Evolutionary conservation across 2,329 filamentous ascomycete species (phyloP), one percentile per base, ranked within the genome.

Genomic region (Ascomycota sp.): DNA sequence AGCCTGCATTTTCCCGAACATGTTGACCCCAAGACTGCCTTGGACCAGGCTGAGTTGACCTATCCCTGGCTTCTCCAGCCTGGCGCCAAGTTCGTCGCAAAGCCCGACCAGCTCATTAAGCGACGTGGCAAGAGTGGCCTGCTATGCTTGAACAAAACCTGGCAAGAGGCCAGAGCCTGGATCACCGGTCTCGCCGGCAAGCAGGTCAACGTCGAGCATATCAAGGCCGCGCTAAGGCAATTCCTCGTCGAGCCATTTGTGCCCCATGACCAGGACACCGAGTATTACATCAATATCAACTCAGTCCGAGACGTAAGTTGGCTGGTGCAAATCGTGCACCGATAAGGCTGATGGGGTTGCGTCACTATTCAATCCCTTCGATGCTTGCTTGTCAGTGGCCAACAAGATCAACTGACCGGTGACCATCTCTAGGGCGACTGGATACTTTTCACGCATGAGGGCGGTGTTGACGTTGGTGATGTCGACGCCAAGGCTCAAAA

Each of bases 251-350:
- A 98, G 72, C 89, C 89, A 34, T 95, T 98, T 53, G 84, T 95
- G 41, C 89, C 86, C 50, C 89, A 98, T 62, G 78, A 84, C 43
- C 71, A 83, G 49, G 77, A 83, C 57, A 93, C 86, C 43, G 89
- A 98, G 63, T 95, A 95, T 68, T 98, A 98, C 65, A 92, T 98
- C 68, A 93, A 93, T 75, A 98, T 98, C 68, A 89, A 93, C 72
- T 95, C 89, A 42, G 84, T 92, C 52, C 80, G 89, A 68, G 89
- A 95, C 76, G 89, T 95, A 75, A 74, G 83, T 74, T n/a, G n/a
- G n/a, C n/a, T n/a, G n/a, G n/a, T n/a, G n/a, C n/a, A n/a, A n/a
- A n/a, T n/a, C n/a, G n/a, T n/a, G n/a, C n/a, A n/a, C n/a, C n/a
- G n/a, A n/a, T n/a, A n/a, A n/a, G n/a, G n/a, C n/a, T n/a, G n/a